phyloP scores from a whole-genome alignment of 2,329 filamentous ascomycete species.

The Cladosporium sp. region DNA sequence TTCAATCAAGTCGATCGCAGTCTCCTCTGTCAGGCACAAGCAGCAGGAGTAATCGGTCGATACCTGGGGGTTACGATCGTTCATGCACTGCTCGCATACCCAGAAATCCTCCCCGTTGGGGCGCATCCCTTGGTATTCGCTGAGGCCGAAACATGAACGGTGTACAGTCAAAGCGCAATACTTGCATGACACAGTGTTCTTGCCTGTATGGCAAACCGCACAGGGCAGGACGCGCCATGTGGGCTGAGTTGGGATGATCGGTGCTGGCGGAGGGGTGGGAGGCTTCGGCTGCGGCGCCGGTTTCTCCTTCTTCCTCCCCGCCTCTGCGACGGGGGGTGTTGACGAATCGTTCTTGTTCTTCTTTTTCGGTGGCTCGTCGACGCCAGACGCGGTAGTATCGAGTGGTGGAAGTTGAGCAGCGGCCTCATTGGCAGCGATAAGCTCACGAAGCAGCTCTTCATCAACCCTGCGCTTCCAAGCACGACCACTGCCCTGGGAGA shows the following conservation, averaged over 20 bases:
- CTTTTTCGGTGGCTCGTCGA: constrained; percentile 54
- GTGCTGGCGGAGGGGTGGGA: constrained; percentile 55
- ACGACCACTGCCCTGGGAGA: constrained; percentile 73
- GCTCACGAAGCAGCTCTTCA: constrained; percentile 81
- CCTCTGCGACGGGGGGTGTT: constrained; percentile 28
- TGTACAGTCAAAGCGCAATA: constrained; percentile 92
- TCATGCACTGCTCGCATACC: constrained; percentile 92
- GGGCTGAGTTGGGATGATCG: constrained; percentile 68
- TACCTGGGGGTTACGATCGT: constrained; percentile 85
- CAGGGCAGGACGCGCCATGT: constrained; percentile 77
- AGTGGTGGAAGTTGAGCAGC: constrained; percentile 22
- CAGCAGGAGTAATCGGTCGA: constrained; percentile 96
- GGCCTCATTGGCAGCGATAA: constrained; percentile 58
- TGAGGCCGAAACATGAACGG: constrained; percentile 85
- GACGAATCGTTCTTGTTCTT: constrained; percentile 48
- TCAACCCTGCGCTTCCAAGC: constrained; percentile 86
- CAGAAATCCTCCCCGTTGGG: constrained; percentile 57
- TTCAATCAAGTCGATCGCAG: constrained; percentile 78
- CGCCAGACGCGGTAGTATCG: constrained; percentile 19
- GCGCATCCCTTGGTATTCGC: constrained; percentile 56
- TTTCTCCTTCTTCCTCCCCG: constrained; percentile 58
- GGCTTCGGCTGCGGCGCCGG: constrained; percentile 43
- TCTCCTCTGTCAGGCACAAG: constrained; percentile 77
- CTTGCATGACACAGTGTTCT: constrained; percentile 69
- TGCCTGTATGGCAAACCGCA: constrained; percentile 72